These are phyloP conservation scores for Euclidium syriacum DNA, from an alignment of 345 rosid species.

Conservation along the genomic window DNA sequence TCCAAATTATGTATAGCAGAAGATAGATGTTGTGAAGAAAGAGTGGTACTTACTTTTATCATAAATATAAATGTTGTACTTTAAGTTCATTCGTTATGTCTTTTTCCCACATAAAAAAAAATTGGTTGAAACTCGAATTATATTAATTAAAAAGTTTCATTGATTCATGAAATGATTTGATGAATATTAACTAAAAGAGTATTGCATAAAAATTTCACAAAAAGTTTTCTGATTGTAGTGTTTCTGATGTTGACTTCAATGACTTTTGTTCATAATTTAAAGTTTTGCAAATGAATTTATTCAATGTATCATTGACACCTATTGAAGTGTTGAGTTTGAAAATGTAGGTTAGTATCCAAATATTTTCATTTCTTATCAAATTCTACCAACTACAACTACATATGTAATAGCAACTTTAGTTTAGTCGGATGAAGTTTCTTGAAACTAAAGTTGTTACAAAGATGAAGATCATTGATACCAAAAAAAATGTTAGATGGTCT, in stretches of 20 bases:
- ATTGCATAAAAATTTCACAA: neutral
- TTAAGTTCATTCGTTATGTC: too few species aligned
- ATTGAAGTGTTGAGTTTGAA: neutral
- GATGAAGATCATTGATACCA: neutral
- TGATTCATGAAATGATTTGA: neutral
- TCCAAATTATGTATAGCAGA: too few species aligned
- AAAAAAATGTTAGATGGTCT: too few species aligned
- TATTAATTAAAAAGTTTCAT: too few species aligned
- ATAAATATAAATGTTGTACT: too few species aligned
- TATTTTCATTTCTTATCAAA: neutral
- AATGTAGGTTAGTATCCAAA: too few species aligned
- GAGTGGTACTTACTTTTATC: too few species aligned
- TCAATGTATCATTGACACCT: neutral
- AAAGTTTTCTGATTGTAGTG: neutral
- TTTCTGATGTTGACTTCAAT: neutral
- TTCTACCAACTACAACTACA: neutral
- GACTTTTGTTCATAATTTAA: neutral
- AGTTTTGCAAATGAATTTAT: neutral
- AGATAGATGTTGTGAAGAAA: too few species aligned
- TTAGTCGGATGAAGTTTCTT: neutral
- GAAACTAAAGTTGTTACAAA: neutral
- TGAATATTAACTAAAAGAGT: neutral
- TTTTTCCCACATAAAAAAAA: too few species aligned
- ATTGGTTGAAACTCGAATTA: too few species aligned
- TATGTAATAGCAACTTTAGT: neutral